Evolutionary conservation across 2,329 filamentous ascomycete species (phyloP), one percentile per base, ranked within the genome.

Genomic region (Huntiella bhutanensis): DNA sequence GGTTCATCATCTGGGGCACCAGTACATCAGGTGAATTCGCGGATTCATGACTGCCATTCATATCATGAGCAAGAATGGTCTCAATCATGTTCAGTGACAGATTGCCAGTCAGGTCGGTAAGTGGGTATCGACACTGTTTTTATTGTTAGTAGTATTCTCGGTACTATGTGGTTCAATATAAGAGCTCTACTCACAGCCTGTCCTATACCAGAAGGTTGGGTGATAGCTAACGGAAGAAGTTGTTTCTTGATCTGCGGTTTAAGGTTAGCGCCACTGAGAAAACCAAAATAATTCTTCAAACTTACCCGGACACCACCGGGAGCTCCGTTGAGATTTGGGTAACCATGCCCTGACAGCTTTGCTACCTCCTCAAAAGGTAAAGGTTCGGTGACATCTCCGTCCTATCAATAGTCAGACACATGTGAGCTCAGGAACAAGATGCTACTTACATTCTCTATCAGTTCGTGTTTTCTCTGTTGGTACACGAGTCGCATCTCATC

Each of bases 121-220:
- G 19, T 5, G 41, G 35, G 22, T 44, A 48, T 12, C 40, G 41
- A 16, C 41, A 41, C 46, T 48, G 17, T 2, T 6, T 35, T 13
- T 8, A 22, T 11, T 0, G n/a, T 36, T 15, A 47, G 37, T 19
- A n/a, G 16, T 16, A 16, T 16, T 16, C 16, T 16, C 3, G 16
- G 16, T 16, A 3, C 16, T 16, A 16, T 16, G 16, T 16, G 3
- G 16, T 16, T 16, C 16, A 16, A 16, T 16, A 16, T 16, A 16
- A 16, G 16, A 16, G 16, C 12, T 28, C 10, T 13, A 48, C 46
- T 32, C 35, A 46, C 44, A 33, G 42, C 46, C 41, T 48, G 46
- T 12, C 46, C 36, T 7, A 44, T 45, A 3, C 33, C 46, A 16
- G 36, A n/a, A 11, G 46, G 40, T 7, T 44, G 41, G 8, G 13